These are phyloP conservation scores for Rutstroemia sp. DNA, from an alignment of 2,329 filamentous ascomycete species.

Conservation along the genomic window DNA sequence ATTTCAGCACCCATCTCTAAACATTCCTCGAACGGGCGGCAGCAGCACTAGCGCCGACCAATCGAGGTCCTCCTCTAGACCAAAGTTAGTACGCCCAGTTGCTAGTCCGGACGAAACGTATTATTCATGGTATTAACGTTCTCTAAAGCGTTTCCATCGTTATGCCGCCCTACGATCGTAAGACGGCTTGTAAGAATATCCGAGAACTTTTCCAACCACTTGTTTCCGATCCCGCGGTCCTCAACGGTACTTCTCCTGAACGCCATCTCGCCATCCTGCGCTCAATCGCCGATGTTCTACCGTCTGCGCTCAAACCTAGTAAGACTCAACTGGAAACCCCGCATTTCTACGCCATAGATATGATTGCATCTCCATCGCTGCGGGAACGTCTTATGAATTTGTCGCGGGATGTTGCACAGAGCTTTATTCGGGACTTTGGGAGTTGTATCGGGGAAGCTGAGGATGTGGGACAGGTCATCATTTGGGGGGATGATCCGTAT, in stretches of 20 bases:
- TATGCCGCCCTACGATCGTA: slow-evolving; percentile 29
- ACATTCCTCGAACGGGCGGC: slow-evolving; percentile 22
- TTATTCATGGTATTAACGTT: slow-evolving; percentile 7
- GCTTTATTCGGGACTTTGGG: slow-evolving; percentile 33
- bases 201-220: slow-evolving; percentile 31
- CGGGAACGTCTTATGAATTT: slow-evolving; percentile 33
- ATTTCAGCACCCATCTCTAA: slow-evolving; percentile 28
- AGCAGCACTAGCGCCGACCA: slow-evolving; percentile 10
- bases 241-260: slow-evolving; percentile 26
- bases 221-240: slow-evolving; percentile 29
- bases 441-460: slow-evolving; percentile 31
- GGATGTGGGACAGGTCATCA: slow-evolving; percentile 33
- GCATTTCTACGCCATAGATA: slow-evolving; percentile 36
- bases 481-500: slow-evolving; percentile 36
- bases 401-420: slow-evolving; percentile 30
- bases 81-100: slow-evolving; percentile 14
- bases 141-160: slow-evolving; percentile 21
- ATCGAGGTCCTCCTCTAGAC: slow-evolving; percentile 16
- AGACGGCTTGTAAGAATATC: slow-evolving; percentile 30
- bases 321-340: slow-evolving; percentile 33
- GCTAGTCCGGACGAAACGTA: slow-evolving; percentile 1
- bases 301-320: slow-evolving; percentile 31
- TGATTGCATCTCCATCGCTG: slow-evolving; percentile 34
- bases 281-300: slow-evolving; percentile 29
- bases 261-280: slow-evolving; percentile 28